A percentile compares a stretch with the other conserved stretches of the same genome.
These are phyloP conservation scores for Ceraceosorus guamensis DNA, from an alignment of 1,284 basidiomycete genomes.

Conservation along the genomic window DNA sequence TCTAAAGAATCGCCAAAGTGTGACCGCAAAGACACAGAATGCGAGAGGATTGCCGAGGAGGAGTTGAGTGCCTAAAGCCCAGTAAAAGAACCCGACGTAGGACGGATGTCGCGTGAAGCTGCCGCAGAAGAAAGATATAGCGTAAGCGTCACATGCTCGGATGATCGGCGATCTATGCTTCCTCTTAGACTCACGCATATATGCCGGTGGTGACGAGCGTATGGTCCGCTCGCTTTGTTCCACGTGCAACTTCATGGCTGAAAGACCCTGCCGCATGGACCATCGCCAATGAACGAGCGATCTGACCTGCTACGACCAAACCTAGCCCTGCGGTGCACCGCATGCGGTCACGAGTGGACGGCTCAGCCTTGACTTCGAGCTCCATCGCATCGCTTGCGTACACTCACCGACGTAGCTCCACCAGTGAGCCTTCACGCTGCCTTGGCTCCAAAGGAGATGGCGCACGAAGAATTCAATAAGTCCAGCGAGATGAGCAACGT, in stretches of 20 bases:
- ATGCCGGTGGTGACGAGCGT: constrained; percentile 38
- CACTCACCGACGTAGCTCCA: constrained; percentile 9
- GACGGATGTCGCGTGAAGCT: constrained; percentile 91
- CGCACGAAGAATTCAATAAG: constrained; percentile 74
- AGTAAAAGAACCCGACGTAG: constrained; percentile 95
- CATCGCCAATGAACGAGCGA: constrained; percentile 81
- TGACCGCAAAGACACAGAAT: constrained; percentile 58
- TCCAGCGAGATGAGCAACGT: constrained; percentile 72
- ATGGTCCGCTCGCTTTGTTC: constrained; percentile 37
- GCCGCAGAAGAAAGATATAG: constrained; percentile 4
- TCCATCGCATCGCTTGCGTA: constrained; percentile 4
- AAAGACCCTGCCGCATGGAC: constrained; percentile 89
- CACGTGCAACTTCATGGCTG: constrained; percentile 58
- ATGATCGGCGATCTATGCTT: not conserved
- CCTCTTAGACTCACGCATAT: constrained; percentile 21
- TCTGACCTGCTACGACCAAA: constrained; percentile 66
- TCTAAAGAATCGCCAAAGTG: constrained; percentile 82
- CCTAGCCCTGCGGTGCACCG: constrained; percentile 55
- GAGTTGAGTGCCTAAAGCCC: constrained; percentile 92
- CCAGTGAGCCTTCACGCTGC: not conserved
- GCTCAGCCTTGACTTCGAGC: not conserved
- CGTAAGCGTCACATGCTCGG: not conserved
- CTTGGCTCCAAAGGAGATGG: no score
- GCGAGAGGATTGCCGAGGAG: constrained; percentile 77
- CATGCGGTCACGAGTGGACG: no score